Evolutionary conservation across 1,284 basidiomycete genomes (phyloP).

Genomic region (Ceratobasidium sp.): DNA sequence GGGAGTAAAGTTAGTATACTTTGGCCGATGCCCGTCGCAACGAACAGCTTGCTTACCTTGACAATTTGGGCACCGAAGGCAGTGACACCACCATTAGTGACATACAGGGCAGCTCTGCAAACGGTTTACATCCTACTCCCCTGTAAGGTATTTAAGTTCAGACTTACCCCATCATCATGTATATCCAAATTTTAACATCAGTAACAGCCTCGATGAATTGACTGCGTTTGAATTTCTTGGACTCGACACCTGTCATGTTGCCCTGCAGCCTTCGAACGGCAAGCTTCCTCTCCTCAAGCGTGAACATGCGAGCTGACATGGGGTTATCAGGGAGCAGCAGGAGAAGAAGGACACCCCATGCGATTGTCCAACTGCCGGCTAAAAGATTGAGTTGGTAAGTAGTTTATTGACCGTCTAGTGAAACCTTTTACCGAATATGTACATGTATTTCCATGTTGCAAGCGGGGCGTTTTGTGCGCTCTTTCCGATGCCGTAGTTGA

Average conservation of each 20-base stretch:
- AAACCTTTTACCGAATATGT: constrained; percentile 46
- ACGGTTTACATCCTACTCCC: not conserved
- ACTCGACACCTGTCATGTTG: constrained; percentile 55
- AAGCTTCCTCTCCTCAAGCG: constrained; percentile 56
- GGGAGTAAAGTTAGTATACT: constrained; percentile 15
- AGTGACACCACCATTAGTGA: constrained; percentile 60
- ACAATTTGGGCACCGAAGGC: constrained; percentile 65
- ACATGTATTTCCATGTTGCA: constrained; percentile 65
- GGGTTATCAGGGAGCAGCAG: constrained; percentile 63
- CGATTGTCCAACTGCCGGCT: constrained; percentile 63
- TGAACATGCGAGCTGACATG: constrained; percentile 58
- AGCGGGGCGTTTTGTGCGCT: constrained; percentile 57
- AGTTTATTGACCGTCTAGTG: not conserved
- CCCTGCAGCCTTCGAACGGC: constrained; percentile 58
- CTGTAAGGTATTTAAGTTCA: not conserved
- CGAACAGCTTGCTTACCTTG: constrained; percentile 46
- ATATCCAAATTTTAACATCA: constrained; percentile 64
- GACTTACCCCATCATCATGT: constrained; percentile 58
- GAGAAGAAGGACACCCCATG: constrained; percentile 61
- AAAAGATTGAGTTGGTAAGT: not conserved
- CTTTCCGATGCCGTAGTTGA: constrained; percentile 64
- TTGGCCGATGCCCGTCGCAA: not conserved
- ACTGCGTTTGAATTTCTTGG: constrained; percentile 55
- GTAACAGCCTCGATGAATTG: constrained; percentile 61
- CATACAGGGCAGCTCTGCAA: constrained; percentile 55